Conservation (phyloP, 2,329 filamentous ascomycete species). For the Cladosporium sp. region DNA sequence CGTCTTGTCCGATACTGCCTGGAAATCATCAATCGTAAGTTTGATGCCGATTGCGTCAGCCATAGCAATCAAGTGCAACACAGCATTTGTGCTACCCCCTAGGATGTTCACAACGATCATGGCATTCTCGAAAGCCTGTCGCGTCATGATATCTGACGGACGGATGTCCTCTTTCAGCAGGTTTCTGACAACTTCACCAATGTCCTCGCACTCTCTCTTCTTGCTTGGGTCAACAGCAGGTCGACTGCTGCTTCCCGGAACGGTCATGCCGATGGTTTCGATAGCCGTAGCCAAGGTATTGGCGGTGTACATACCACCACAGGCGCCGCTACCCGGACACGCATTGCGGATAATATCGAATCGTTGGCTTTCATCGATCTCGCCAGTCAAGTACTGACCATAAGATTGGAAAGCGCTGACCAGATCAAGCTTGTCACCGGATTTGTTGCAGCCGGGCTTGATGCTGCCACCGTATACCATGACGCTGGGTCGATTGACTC, state of each 20-base stretch:
- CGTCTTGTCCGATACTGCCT: conserved; percentile 46
- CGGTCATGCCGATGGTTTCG: conserved; percentile 48
- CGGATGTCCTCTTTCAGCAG: conserved; percentile 49
- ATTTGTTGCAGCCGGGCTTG: conserved; percentile 77
- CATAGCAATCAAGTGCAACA: conserved; percentile 45
- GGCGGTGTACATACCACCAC: conserved; percentile 69
- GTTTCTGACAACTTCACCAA: conserved; percentile 48
- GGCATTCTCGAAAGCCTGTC: conserved; percentile 47
- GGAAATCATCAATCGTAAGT: conserved; percentile 50
- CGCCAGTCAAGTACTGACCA: conserved; percentile 85
- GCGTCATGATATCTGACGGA: conserved; percentile 47
- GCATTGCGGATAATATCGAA: conserved; percentile 94
- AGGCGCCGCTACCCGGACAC: conserved; percentile 78
- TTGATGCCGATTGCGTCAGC: conserved; percentile 46
- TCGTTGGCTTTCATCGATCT: conserved; percentile 85
- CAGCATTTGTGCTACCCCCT: conserved; percentile 45
- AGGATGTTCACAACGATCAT: conserved; percentile 48
- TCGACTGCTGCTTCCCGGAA: conserved; percentile 40
- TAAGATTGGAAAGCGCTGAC: conserved; percentile 98
- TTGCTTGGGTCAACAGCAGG: conserved; percentile 49
- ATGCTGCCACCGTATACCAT: conserved; percentile 99
- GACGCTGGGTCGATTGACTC: conserved; percentile 86
- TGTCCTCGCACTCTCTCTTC: conserved; percentile 46
- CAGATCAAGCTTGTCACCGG: conserved; percentile 75
- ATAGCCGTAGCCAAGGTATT: conserved; percentile 52